These are phyloP conservation scores for Imleria badia DNA, from an alignment of 768 basidiomycete species.

Conservation along the genomic window DNA sequence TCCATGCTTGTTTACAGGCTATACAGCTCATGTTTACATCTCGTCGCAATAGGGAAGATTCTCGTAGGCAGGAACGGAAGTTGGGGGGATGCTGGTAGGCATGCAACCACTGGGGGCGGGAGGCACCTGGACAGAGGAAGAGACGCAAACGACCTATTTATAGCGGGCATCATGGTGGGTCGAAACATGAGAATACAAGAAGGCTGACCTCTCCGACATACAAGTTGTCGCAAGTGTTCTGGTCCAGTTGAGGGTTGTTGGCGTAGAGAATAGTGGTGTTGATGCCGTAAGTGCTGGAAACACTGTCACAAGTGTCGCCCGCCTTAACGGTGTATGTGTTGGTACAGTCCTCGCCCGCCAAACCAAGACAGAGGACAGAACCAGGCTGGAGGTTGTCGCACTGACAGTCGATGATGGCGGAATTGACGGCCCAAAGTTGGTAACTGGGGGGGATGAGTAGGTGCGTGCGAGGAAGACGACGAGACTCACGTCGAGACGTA, in stretches of 20 bases:
- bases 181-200: background rate
- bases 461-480: background rate
- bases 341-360: constrained; percentile 57
- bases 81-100: constrained; percentile 33
- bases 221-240: constrained; percentile 54
- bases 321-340: constrained; percentile 54
- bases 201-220: constrained; percentile 70
- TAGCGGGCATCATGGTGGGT: background rate
- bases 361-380: constrained; percentile 60
- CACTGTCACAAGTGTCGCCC: constrained; percentile 59
- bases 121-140: constrained; percentile 42
- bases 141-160: constrained; percentile 54
- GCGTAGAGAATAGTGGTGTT: constrained; percentile 51
- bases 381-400: constrained; percentile 63
- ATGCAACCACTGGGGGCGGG: constrained; percentile 38
- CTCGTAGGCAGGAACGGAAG: constrained; percentile 24
- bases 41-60: constrained; percentile 55
- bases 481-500: constrained; percentile 60
- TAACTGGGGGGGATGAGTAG: constrained; percentile 44
- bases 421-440: constrained; percentile 70
- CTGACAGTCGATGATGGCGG: constrained; percentile 42
- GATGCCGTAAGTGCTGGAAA: constrained; percentile 41
- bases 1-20: constrained; percentile 5
- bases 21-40: background rate
- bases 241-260: constrained; percentile 77